phyloP scores from a whole-genome alignment of 169 alveolate species.

The Theileria annulata region DNA sequence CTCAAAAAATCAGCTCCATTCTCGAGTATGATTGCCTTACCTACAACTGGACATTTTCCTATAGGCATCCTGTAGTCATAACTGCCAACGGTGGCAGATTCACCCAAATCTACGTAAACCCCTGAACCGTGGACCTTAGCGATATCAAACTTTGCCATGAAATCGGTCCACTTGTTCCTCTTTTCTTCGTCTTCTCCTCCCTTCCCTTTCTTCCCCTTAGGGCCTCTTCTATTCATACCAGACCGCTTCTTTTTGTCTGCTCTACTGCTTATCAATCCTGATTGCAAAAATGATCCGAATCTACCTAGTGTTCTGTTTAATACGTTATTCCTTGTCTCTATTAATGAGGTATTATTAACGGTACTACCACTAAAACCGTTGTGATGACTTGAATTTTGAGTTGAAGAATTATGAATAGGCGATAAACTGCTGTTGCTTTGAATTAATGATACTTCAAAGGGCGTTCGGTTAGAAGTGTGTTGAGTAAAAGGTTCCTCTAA shows the following conservation, averaged over 20 bases:
- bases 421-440: neutral
- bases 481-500: neutral
- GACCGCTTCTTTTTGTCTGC: slow-evolving; percentile 9
- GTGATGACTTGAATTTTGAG: neutral
- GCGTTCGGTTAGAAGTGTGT: neutral
- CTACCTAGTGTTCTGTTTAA: neutral
- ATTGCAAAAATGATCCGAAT: neutral
- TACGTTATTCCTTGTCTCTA: neutral
- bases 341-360: neutral
- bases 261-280: neutral
- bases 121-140: slow-evolving; percentile 74
- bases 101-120: slow-evolving; percentile 75
- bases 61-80: slow-evolving; percentile 68
- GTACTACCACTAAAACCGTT: neutral
- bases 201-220: neutral
- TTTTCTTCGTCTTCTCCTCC: slow-evolving; percentile 8
- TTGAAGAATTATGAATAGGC: neutral
- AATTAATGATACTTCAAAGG: neutral
- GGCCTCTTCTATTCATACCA: neutral
- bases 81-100: slow-evolving; percentile 56
- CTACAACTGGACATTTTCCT: slow-evolving; percentile 80
- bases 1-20: slow-evolving; percentile 66
- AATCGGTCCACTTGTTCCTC: slow-evolving; percentile 65
- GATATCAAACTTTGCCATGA: slow-evolving; percentile 73
- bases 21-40: slow-evolving; percentile 67